These are phyloP conservation scores for Wickerhamiella infanticola DNA, from an alignment of 1,139 yeast species.

Conservation along the genomic window DNA sequence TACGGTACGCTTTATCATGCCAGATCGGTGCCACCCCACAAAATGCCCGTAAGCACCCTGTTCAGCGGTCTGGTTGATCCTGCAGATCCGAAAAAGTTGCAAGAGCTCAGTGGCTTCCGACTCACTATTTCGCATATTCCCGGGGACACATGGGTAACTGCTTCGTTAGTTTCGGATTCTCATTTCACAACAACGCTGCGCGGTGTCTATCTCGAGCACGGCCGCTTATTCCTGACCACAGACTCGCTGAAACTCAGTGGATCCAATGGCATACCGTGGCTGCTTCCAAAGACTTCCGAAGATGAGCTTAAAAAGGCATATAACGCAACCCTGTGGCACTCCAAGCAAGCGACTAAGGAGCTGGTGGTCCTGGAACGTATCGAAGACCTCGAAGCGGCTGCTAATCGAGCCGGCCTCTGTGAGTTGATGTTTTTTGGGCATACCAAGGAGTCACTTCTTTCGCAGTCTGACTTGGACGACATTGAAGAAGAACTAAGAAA, in stretches of 20 bases:
- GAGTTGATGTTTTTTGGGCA: conserved; percentile 61
- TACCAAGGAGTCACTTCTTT: conserved; percentile 41
- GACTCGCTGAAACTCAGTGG: conserved; percentile 65
- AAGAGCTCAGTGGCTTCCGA: background rate
- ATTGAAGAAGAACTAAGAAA: conserved; percentile 56
- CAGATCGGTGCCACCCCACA: background rate
- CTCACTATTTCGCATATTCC: background rate
- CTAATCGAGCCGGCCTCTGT: conserved; percentile 30
- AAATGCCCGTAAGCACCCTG: background rate
- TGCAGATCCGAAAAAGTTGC: background rate
- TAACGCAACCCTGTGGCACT: background rate
- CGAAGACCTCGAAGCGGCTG: background rate
- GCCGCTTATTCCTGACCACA: conserved; percentile 49
- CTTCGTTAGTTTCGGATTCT: background rate
- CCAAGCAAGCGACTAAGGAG: conserved; percentile 15
- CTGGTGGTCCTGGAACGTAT: conserved; percentile 15
- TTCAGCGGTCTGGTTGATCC: background rate
- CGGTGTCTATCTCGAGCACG: conserved; percentile 61
- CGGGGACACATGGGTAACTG: background rate
- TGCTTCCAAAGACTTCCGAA: conserved; percentile 12
- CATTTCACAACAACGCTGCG: conserved; percentile 27
- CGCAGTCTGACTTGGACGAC: conserved; percentile 35
- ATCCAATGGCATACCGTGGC: conserved; percentile 35
- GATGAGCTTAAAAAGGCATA: conserved; percentile 9
- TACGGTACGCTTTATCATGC: background rate